These are phyloP conservation scores for Cercospora sojina DNA, from an alignment of 2,329 filamentous ascomycete species.

Conservation along the genomic window DNA sequence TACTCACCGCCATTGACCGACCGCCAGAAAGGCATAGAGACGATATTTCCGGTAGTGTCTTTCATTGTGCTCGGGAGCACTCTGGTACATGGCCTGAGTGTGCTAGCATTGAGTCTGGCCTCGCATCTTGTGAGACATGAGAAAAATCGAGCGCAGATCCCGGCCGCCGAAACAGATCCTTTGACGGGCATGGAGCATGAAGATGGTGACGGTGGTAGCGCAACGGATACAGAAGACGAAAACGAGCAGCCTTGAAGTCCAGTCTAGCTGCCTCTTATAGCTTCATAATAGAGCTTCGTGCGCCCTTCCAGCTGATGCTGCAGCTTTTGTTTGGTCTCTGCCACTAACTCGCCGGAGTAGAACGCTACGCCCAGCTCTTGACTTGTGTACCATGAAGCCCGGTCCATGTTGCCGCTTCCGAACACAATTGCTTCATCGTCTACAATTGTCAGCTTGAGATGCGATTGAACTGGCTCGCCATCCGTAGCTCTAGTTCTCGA, in stretches of 20 bases:
- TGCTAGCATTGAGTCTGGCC: conserved; percentile 50
- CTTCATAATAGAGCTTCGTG: conserved; percentile 19
- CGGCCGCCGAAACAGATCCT: conserved; percentile 52
- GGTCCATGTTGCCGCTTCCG: conserved; percentile 80
- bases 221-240: conserved; percentile 27
- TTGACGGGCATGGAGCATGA: conserved; percentile 53
- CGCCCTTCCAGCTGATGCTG: conserved; percentile 23
- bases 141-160: conserved; percentile 50
- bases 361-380: conserved; percentile 73
- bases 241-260: background rate
- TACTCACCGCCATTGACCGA: conserved; percentile 36
- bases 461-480: conserved; percentile 65
- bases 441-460: conserved; percentile 74
- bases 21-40: conserved; percentile 43
- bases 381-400: conserved; percentile 82
- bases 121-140: conserved; percentile 50
- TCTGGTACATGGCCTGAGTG: conserved; percentile 55
- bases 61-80: conserved; percentile 56
- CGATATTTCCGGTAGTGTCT: conserved; percentile 56
- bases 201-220: conserved; percentile 39
- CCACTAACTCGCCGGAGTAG: conserved; percentile 45
- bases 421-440: conserved; percentile 67
- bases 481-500: conserved; percentile 39
- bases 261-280: background rate
- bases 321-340: conserved; percentile 20